phyloP scores from a whole-genome alignment of 257 asterid species.

The Ajuga chamaepitys region DNA sequence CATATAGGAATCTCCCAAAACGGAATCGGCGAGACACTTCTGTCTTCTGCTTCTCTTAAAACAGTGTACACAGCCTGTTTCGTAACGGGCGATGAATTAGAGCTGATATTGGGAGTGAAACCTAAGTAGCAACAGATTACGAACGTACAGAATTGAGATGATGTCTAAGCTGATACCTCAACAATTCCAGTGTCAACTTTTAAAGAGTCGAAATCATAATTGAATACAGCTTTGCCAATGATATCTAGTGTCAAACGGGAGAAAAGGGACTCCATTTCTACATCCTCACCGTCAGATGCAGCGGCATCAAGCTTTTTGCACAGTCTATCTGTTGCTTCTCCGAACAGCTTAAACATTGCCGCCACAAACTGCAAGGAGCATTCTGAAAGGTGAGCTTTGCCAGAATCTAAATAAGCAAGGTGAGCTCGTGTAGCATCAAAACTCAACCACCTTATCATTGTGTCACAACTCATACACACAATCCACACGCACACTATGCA shows the following conservation, averaged over 20 bases:
- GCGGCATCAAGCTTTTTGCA: constrained; percentile 81
- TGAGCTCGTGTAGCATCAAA: neutral
- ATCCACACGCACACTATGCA: too few species aligned
- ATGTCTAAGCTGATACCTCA: constrained; percentile 47
- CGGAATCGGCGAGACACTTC: constrained; percentile 93
- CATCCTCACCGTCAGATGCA: constrained; percentile 90
- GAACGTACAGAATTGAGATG: constrained; percentile 11
- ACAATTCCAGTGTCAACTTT: constrained; percentile 82
- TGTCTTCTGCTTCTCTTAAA: constrained; percentile 88
- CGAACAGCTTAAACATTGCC: constrained; percentile 80
- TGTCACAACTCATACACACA: neutral
- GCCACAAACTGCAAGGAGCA: constrained; percentile 69
- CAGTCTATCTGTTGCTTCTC: constrained; percentile 83
- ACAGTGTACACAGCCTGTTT: constrained; percentile 93
- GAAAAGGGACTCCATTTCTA: constrained; percentile 97
- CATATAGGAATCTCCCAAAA: constrained; percentile 97
- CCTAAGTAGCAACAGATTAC: neutral
- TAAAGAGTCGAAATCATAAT: constrained; percentile 92
- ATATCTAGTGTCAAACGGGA: constrained; percentile 92
- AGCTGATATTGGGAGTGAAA: neutral
- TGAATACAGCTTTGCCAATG: constrained; percentile 95
- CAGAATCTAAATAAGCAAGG: neutral
- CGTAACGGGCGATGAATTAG: constrained; percentile 21
- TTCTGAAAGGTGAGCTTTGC: neutral
- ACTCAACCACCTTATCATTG: neutral